Percentiles rank a stretch among this genome's conserved stretches.
Evolutionary conservation across 331 rosid species (phyloP).

Genomic region (Ulmus americana): DNA sequence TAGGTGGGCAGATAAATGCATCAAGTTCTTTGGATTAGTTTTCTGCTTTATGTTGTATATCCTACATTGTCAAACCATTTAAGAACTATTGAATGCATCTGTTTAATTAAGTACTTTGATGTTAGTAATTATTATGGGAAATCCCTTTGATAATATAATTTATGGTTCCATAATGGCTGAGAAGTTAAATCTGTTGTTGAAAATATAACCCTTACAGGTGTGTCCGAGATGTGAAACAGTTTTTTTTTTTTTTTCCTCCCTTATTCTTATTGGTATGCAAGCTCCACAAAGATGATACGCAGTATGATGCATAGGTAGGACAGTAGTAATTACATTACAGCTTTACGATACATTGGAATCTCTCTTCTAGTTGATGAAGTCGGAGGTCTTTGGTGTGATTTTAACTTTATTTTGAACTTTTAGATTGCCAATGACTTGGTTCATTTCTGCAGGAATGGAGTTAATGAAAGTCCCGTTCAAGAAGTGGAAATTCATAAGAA

Average conservation of each 20-base stretch:
- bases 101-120: neutral
- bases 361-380: neutral
- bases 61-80: neutral
- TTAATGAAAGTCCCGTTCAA: slow-evolving; percentile 34
- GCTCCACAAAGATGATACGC: neutral
- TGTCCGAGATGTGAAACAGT: neutral
- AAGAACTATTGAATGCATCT: neutral
- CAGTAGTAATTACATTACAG: neutral
- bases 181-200: neutral
- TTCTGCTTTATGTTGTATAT: neutral
- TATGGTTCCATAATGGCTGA: neutral
- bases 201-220: neutral
- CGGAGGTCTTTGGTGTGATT: neutral
- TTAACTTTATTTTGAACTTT: neutral
- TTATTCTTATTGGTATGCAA: neutral
- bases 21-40: neutral
- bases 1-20: neutral
- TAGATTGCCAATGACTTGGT: neutral
- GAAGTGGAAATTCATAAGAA: slow-evolving; percentile 46
- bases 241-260: neutral
- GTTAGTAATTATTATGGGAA: neutral
- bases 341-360: neutral
- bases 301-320: neutral
- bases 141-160: neutral
- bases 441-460: slow-evolving; percentile 64